Evolutionary conservation across 164 flowering plant species (phyloP).

Genomic region (Nelumbo lutea): DNA sequence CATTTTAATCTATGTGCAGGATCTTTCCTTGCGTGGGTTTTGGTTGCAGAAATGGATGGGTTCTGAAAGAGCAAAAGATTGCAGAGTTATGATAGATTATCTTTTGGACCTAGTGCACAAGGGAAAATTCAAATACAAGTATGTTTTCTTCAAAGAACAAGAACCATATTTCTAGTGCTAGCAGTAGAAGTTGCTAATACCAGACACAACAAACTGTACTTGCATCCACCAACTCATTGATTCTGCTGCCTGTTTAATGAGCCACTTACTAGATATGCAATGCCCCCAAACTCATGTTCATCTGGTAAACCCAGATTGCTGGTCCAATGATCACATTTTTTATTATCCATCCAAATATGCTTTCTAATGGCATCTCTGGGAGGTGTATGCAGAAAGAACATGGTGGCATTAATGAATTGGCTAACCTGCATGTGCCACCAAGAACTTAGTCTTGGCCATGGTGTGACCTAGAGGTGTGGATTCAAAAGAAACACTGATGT

Average conservation of each 20-base stretch:
- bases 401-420: too few relatives aligned
- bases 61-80: slow-evolving; percentile 56
- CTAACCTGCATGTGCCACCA: too few relatives aligned
- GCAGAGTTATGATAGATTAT: slow-evolving; percentile 76
- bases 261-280: background rate
- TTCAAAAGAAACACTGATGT: too few relatives aligned
- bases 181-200: background rate
- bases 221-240: background rate
- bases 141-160: slow-evolving; percentile 22
- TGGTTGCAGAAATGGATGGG: slow-evolving; percentile 90
- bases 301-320: background rate
- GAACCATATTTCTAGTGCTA: too few relatives aligned
- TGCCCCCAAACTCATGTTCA: background rate
- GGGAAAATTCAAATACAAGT: slow-evolving; percentile 84
- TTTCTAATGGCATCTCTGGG: too few relatives aligned
- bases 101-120: slow-evolving; percentile 55
- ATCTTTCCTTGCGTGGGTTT: slow-evolving; percentile 85
- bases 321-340: too few relatives aligned
- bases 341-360: too few relatives aligned
- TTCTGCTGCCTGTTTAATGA: background rate
- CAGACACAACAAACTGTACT: background rate
- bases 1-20: slow-evolving; percentile 42
- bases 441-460: too few relatives aligned
- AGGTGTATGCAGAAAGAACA: too few relatives aligned
- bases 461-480: too few relatives aligned